Evolutionary conservation across 805 yeast species (phyloP), one percentile per base, ranked within the genome.

Genomic region (Zygosaccharomyces kombuchaensis): DNA sequence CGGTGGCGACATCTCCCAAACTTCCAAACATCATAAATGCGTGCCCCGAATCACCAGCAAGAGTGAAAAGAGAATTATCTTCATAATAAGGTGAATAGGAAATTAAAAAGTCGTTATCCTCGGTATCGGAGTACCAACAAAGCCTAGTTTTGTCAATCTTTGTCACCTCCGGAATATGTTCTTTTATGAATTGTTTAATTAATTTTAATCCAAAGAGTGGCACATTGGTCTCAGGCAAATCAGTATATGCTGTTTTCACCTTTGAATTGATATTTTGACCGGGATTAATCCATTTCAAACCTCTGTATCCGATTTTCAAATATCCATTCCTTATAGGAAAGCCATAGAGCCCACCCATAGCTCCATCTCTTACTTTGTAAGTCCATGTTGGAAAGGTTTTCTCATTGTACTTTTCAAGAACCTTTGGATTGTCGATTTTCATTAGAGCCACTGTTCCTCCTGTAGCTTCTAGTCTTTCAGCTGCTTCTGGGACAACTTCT

Each of bases 21-120:
- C 59, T 58, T 2, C 70, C 71, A 25, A 68, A 52, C 55, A 68
- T 62, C 59, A 65, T 67, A 45, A 66, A 70, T 4, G 63, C 69
- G 52, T 69, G 73, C 0, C 72, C 72, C 13, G 70, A 63, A 46
- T 69, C 73, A 34, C 74, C 74, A 25, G 68, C 60, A 19, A 66
- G 66, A 2, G 66, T 67, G 36, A 58, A 60, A 7, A 67, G 52
- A 13, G 64, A 61, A n/a, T 55, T 36, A 8, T 60, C 57, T 8
- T 45, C 48, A 29, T 54, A 57, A 21, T 59, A 41, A 0, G 73
- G 74, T 35, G 60, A 59, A 40, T 57, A 60, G 23, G 66, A 68
- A 32, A 70, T 63, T 17, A 70, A 45, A 40, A 63, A 67, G 39
- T 69, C 67, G 30, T 65, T 62, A 40, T 65, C 67, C 12, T 57